A percentile compares a stretch with the other conserved stretches of the same genome.
These are phyloP conservation scores for Rhododendron vialii DNA, from an alignment of 148 eudicot genomes.

Conservation along the genomic window DNA sequence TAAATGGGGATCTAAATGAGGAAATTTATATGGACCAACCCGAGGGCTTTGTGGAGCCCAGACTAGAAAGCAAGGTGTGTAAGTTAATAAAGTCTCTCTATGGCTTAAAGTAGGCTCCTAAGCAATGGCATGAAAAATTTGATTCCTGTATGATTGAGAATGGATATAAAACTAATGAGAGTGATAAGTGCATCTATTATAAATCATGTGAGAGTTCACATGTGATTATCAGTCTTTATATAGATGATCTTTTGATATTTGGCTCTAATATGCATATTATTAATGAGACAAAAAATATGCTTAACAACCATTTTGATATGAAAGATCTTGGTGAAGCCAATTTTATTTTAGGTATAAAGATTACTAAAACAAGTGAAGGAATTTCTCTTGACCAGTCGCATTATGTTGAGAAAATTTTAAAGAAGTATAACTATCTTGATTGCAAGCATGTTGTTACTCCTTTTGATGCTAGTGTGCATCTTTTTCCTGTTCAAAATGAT, in stretches of 20 bases:
- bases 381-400: not conserved
- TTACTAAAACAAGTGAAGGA: not conserved
- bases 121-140: not conserved
- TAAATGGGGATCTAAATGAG: not conserved
- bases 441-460: not conserved
- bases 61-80: not conserved
- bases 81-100: not conserved
- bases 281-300: not conserved
- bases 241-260: too few relatives aligned
- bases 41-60: not conserved
- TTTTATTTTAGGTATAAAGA: not conserved
- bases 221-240: not conserved
- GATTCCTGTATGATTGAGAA: not conserved
- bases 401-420: not conserved
- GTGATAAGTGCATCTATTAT: too few relatives aligned
- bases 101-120: not conserved
- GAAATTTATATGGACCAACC: too few relatives aligned
- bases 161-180: not conserved
- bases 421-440: not conserved
- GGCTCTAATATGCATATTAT: not conserved
- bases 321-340: too few relatives aligned
- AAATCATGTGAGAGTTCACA: not conserved
- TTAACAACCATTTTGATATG: too few relatives aligned
- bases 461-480: not conserved
- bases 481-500: not conserved